phyloP scores from a whole-genome alignment of 2,329 filamentous ascomycete species.

The Ceratocystis albifundus region DNA sequence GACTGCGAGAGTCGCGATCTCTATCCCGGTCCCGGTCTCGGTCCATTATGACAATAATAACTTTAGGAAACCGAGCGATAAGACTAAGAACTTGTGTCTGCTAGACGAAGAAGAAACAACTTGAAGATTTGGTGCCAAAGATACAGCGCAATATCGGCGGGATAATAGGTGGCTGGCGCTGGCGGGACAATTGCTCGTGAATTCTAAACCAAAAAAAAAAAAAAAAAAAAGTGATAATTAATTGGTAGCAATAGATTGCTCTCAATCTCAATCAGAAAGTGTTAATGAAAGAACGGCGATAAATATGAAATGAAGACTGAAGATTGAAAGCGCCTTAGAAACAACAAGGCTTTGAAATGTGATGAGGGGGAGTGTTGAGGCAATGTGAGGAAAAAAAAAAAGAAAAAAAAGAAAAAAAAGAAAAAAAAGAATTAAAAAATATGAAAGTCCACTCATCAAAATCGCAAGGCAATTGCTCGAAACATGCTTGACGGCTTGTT shows the following conservation, averaged over 20 bases:
- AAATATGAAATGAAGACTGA: background rate
- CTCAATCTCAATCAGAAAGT: background rate
- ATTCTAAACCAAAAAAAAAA: background rate
- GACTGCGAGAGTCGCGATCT: slow-evolving; percentile 30
- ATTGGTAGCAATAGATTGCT: background rate
- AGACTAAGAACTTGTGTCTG: background rate
- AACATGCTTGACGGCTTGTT: background rate
- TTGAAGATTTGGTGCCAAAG: background rate
- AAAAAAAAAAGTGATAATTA: background rate
- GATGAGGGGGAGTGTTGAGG: background rate
- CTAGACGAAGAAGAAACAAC: background rate
- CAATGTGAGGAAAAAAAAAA: too few species aligned
- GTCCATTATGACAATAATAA: background rate
- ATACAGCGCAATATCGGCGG: background rate
- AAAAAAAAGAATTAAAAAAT: background rate
- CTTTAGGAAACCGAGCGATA: background rate
- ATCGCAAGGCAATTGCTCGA: background rate
- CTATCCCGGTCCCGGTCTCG: slow-evolving; percentile 17
- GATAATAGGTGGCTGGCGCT: background rate
- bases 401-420: background rate
- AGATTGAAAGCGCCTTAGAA: background rate
- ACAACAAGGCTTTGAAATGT: background rate
- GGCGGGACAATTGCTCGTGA: background rate
- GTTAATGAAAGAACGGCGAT: background rate
- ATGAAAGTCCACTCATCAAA: background rate